A percentile compares a stretch with the other conserved stretches of the same genome.
Evolutionary conservation across 768 basidiomycete genomes (phyloP).

Genomic region (Amanita thiersii): DNA sequence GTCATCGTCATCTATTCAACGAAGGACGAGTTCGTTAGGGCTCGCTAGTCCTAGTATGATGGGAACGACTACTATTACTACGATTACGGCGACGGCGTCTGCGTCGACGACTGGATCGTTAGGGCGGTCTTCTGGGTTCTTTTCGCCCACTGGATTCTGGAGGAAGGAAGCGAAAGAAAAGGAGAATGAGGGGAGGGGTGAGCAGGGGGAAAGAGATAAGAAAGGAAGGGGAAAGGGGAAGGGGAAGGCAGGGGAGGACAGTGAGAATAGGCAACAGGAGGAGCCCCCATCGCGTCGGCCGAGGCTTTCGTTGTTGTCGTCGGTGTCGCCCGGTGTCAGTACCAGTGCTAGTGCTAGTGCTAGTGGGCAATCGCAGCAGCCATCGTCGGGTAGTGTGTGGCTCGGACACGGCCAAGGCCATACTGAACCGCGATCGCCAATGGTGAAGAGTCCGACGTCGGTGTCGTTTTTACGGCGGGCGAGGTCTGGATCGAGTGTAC

Average conservation of each 20-base stretch:
- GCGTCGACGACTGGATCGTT: too few species aligned
- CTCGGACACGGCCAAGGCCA: too few species aligned
- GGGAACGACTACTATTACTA: not conserved
- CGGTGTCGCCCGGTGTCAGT: too few species aligned
- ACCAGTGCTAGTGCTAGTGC: too few species aligned
- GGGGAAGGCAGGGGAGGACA: not conserved
- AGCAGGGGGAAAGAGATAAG: not conserved
- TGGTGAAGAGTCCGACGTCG: too few species aligned
- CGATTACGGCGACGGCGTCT: not conserved
- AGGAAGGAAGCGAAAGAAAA: not conserved
- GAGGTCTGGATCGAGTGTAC: too few species aligned
- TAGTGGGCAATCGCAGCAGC: too few species aligned
- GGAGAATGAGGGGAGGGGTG: not conserved
- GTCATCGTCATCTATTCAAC: too few species aligned
- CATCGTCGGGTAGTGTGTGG: too few species aligned
- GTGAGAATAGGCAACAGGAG: not conserved
- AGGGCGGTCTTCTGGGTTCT: not conserved
- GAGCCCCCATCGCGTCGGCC: not conserved
- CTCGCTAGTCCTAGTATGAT: not conserved
- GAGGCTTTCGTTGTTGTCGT: not conserved
- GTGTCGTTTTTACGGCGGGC: too few species aligned
- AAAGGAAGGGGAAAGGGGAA: not conserved
- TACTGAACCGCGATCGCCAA: too few species aligned
- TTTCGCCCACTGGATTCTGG: not conserved
- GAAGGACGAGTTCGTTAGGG: too few species aligned